Evolutionary conservation across 805 yeast genomes (phyloP).

Genomic region (Danielozyma ontarioensis): DNA sequence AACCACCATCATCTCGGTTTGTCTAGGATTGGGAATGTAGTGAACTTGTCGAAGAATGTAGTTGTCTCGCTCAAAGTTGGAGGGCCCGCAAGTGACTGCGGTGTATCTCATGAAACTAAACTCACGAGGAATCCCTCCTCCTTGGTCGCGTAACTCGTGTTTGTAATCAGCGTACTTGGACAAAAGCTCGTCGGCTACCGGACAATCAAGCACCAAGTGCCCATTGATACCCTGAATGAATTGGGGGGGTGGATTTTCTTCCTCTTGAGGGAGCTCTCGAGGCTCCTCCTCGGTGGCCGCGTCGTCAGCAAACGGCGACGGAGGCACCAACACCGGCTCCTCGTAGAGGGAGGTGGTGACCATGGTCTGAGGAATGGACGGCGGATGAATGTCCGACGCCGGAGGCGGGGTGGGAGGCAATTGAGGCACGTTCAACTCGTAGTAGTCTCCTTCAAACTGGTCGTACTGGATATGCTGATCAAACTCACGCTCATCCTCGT

Average conservation of each 20-base stretch:
- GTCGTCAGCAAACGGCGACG: slow-evolving; percentile 27
- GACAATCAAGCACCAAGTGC: slow-evolving; percentile 82
- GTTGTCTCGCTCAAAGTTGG: slow-evolving; percentile 52
- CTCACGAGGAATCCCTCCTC: slow-evolving; percentile 43
- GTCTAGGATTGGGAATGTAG: slow-evolving; percentile 38
- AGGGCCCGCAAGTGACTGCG: slow-evolving; percentile 69
- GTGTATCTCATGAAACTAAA: slow-evolving; percentile 57
- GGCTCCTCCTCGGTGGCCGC: slow-evolving; percentile 18
- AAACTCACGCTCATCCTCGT: slow-evolving; percentile 33
- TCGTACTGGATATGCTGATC: slow-evolving; percentile 35
- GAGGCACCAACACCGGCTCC: slow-evolving; percentile 13
- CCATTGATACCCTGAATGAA: slow-evolving; percentile 36
- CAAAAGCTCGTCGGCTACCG: slow-evolving; percentile 68
- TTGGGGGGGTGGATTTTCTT: slow-evolving; percentile 2
- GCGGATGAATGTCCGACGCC: slow-evolving; percentile 6
- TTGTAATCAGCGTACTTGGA: slow-evolving; percentile 37
- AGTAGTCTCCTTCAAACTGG: slow-evolving; percentile 38
- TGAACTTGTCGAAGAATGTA: slow-evolving; percentile 53
- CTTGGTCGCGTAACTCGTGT: neutral
- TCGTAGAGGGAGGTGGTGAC: slow-evolving; percentile 8
- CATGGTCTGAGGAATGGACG: slow-evolving; percentile 3
- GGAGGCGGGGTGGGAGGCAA: slow-evolving; percentile 18
- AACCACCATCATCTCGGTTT: slow-evolving; percentile 58
- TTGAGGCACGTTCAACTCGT: slow-evolving; percentile 31
- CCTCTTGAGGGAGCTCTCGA: slow-evolving; percentile 23